A percentile compares a stretch with the other conserved stretches of the same genome.
phyloP scores from a whole-genome alignment of 306 rosid species.

The Vigna angularis region DNA sequence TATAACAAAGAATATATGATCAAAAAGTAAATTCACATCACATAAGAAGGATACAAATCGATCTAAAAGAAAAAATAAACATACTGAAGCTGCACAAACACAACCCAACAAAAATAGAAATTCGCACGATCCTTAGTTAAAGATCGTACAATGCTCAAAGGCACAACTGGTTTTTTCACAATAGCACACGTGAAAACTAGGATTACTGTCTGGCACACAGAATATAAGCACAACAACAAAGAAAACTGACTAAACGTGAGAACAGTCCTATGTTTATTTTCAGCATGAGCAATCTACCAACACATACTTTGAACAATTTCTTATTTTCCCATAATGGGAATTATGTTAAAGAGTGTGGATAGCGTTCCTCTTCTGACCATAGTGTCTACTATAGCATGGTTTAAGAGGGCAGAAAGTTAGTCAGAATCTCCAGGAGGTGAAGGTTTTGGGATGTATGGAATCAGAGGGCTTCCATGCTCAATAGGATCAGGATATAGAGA shows the following conservation, averaged over 20 bases:
- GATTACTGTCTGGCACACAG: conserved; percentile 18
- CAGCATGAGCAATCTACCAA: conserved; percentile 27
- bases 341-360: neutral
- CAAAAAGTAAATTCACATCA: neutral
- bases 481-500: conserved; percentile 65
- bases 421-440: conserved; percentile 55
- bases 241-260: conserved; percentile 28
- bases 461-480: conserved; percentile 76
- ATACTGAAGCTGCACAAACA: conserved; percentile 33
- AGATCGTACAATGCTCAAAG: conserved; percentile 29
- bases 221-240: conserved; percentile 4
- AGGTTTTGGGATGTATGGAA: conserved; percentile 69
- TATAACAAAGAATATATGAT: neutral
- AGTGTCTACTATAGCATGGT: conserved; percentile 7
- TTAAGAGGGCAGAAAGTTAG: neutral
- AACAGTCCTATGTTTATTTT: conserved; percentile 27
- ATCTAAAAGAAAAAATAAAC: neutral
- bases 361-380: conserved; percentile 27
- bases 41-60: neutral
- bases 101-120: neutral
- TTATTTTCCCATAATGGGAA: neutral
- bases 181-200: conserved; percentile 19
- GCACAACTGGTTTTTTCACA: neutral
- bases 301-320: conserved; percentile 1
- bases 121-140: neutral